These are phyloP conservation scores for Hypoxylon sp. DNA, from an alignment of 2,329 filamentous ascomycete genomes.

Conservation along the genomic window DNA sequence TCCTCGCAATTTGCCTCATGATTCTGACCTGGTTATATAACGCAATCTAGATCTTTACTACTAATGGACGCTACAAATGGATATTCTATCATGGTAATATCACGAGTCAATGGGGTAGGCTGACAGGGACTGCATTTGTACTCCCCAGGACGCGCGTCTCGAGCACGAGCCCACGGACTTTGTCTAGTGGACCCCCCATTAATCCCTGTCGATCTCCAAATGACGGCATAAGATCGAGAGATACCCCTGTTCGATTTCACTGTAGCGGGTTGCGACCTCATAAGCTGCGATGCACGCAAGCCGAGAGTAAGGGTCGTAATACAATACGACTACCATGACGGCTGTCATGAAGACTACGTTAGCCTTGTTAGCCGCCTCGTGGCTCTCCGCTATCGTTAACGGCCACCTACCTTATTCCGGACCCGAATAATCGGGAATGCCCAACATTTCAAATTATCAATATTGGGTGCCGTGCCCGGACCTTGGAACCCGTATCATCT, in stretches of 20 bases:
- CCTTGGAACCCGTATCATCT: constrained; percentile 19
- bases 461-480: too few species aligned
- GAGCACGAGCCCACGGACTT: constrained; percentile 38
- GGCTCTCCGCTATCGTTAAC: constrained; percentile 8
- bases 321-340: constrained; percentile 13
- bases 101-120: constrained; percentile 19
- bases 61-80: constrained; percentile 24
- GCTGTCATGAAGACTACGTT: constrained; percentile 4
- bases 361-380: constrained; percentile 20
- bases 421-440: constrained; percentile 32
- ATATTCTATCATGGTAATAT: constrained; percentile 1
- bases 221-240: constrained; percentile 44
- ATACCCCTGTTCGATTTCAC: constrained; percentile 30
- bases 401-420: constrained; percentile 8
- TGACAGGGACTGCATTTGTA: constrained; percentile 37
- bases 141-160: constrained; percentile 48
- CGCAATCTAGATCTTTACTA: constrained; percentile 17
- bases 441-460: too few species aligned
- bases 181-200: constrained; percentile 42
- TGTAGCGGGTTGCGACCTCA: constrained; percentile 36
- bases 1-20: neutral
- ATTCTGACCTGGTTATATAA: constrained; percentile 6
- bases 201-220: constrained; percentile 44
- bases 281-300: constrained; percentile 27
- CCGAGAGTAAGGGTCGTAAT: constrained; percentile 11